Evolutionary conservation across 139 green algal species (phyloP).

Genomic region (Asterochloris sp.): DNA sequence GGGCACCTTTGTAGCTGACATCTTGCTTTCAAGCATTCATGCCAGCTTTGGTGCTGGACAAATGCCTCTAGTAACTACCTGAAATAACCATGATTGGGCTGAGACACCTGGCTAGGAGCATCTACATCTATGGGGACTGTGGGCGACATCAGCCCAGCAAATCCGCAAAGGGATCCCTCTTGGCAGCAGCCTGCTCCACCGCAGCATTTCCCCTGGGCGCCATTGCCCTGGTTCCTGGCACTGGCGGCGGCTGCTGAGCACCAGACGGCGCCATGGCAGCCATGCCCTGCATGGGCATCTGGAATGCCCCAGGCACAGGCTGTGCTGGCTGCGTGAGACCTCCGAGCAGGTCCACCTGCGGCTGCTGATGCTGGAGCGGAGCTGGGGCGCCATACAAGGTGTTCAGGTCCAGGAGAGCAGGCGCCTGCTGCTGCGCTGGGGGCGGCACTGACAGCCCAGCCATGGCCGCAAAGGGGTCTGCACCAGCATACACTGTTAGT

Average conservation of each 20-base stretch:
- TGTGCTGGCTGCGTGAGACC: not conserved
- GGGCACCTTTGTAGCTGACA: too few relatives aligned
- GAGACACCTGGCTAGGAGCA: too few relatives aligned
- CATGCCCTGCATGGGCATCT: not conserved
- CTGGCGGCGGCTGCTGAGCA: not conserved
- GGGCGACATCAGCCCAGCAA: slow-evolving; percentile 12
- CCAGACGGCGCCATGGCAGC: not conserved
- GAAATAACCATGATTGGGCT: too few relatives aligned
- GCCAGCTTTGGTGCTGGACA: too few relatives aligned
- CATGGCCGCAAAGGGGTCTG: slow-evolving; percentile 21
- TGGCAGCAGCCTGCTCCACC: slow-evolving; percentile 13
- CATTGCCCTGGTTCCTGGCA: slow-evolving; percentile 7
- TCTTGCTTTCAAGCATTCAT: too few relatives aligned
- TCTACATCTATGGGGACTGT: not conserved
- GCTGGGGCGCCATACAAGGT: slow-evolving; percentile 5
- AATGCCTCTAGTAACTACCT: too few relatives aligned
- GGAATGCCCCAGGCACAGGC: not conserved
- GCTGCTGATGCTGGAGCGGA: not conserved
- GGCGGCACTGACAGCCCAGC: not conserved
- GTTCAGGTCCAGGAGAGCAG: slow-evolving; percentile 4
- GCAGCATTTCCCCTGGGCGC: slow-evolving; percentile 21
- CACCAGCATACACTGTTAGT: not conserved
- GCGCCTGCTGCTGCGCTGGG: not conserved
- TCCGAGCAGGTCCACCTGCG: not conserved
- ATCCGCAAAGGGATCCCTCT: slow-evolving; percentile 28